Evolutionary conservation across 768 basidiomycete genomes (phyloP).

Genomic region (Podaxis carcinomalis): DNA sequence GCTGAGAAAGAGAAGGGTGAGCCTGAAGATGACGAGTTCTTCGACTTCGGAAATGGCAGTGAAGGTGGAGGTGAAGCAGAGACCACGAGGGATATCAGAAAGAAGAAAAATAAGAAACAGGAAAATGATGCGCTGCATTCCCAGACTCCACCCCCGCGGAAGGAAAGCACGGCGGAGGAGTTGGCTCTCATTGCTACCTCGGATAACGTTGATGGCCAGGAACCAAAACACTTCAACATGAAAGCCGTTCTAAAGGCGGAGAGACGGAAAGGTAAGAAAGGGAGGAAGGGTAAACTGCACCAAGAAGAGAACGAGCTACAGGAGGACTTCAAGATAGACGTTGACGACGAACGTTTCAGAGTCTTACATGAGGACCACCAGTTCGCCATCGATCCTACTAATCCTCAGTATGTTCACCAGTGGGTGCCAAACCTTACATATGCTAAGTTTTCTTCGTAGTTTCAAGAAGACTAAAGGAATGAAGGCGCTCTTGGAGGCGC

Average conservation of each 20-base stretch:
- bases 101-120: slow-evolving; percentile 19
- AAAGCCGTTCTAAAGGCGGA: slow-evolving; percentile 85
- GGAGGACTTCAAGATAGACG: slow-evolving; percentile 78
- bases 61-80: slow-evolving; percentile 23
- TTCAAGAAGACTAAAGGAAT: slow-evolving; percentile 94
- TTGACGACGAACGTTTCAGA: slow-evolving; percentile 85
- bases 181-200: slow-evolving; percentile 58
- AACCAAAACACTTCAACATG: slow-evolving; percentile 84
- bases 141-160: slow-evolving; percentile 22
- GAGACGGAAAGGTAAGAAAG: slow-evolving; percentile 55
- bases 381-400: slow-evolving; percentile 93
- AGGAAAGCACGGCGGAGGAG: slow-evolving; percentile 56
- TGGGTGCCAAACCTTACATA: neutral
- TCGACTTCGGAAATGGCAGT: slow-evolving; percentile 49
- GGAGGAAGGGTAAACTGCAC: slow-evolving; percentile 25
- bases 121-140: slow-evolving; percentile 16
- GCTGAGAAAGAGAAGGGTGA: slow-evolving; percentile 21
- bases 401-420: slow-evolving; percentile 75
- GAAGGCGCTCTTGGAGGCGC: slow-evolving; percentile 78
- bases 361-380: slow-evolving; percentile 84
- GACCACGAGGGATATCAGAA: slow-evolving; percentile 10
- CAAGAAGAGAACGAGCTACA: slow-evolving; percentile 65
- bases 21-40: slow-evolving; percentile 67
- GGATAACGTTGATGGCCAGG: slow-evolving; percentile 42
- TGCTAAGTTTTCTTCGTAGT: slow-evolving; percentile 34